Base-by-base conservation (phyloP, 306 rosid genomes). In the Vigna unguiculata region DNA sequence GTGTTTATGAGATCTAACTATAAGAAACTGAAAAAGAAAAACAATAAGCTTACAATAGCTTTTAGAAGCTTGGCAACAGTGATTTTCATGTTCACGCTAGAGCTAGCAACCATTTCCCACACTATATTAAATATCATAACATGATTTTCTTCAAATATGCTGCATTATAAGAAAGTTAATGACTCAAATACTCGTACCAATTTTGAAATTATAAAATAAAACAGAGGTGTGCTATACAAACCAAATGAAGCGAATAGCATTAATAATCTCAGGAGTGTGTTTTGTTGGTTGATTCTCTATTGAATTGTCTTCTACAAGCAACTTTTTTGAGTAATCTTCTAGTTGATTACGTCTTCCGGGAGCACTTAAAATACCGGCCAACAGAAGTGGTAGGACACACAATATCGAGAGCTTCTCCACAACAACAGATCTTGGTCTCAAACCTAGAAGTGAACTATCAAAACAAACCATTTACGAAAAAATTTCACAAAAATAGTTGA, bases 61-160 rank as follows among this genome's bases (percentile, higher is more conserved):
- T 89, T 91, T 75, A 91, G 84, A 77, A 91, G 85, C 83, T 76
- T 81, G 77, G 96, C 93, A 22, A 93, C 96, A 32, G 75, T 83
- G 81, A 85, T 83, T 84, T 93, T 91, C 91, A 89, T 82, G 78
- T 83, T 76, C 75, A 80, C 60, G 53, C 85, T 83, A 24, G 96
- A 81, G 84, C 93, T 89, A 61, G 91, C 96, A 71, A 93, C 98
- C 97, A 93, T 91, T 86, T 91, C 97, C 97, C 98, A 93, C 59
- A 93, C 80, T 73, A 93, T 89, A 64, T 87, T 86, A 77, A 93
- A 89, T 70, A 91, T 65, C 90, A 88, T 81, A 32, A 80, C 75
- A 47, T 93, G 97, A 75, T 93, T 95, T 65, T 85, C 90, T 60
- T 89, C 91, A 76, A 85, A 78, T 54, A 90, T 89, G 86, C 97